Evolutionary conservation across 768 basidiomycete genomes (phyloP).

Genomic region (Podaxis carcinomalis): DNA sequence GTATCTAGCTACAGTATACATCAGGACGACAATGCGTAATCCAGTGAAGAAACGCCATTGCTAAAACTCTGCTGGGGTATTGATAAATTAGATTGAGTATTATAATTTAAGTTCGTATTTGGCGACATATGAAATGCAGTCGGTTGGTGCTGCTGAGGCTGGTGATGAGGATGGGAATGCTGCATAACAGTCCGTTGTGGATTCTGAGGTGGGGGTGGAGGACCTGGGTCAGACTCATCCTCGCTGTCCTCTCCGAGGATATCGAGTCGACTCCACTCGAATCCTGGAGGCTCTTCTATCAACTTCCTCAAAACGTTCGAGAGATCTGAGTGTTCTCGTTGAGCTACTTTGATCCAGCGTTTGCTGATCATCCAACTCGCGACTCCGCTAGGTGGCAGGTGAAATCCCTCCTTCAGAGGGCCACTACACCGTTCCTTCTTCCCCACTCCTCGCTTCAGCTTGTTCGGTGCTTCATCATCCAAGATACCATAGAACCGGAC

Average conservation of each 20-base stretch:
- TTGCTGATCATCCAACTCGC: constrained; percentile 76
- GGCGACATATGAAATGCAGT: constrained; percentile 7
- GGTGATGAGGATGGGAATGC: constrained; percentile 7
- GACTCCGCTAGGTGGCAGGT: constrained; percentile 60
- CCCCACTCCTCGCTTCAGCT: constrained; percentile 55
- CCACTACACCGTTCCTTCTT: constrained; percentile 53
- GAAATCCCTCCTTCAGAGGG: constrained; percentile 48
- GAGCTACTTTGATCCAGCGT: constrained; percentile 49
- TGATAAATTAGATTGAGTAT: constrained; percentile 16
- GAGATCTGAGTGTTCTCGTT: constrained; percentile 43
- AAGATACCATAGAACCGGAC: constrained; percentile 55
- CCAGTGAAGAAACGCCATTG: constrained; percentile 27
- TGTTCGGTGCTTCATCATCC: constrained; percentile 51
- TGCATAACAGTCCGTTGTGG: constrained; percentile 5
- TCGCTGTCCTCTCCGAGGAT: constrained; percentile 58
- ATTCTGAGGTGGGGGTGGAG: constrained; percentile 11
- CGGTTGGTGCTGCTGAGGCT: constrained; percentile 1
- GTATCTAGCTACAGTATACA: constrained; percentile 2
- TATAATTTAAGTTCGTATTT: constrained; percentile 10
- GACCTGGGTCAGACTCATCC: constrained; percentile 26
- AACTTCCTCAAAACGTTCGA: constrained; percentile 35
- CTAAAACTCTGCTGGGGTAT: constrained; percentile 18
- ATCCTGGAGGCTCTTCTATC: constrained; percentile 42
- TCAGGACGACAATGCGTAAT: constrained; percentile 27
- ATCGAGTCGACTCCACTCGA: constrained; percentile 45